Evolutionary conservation across 1,284 basidiomycete species (phyloP).

Genomic region (Ustilago bromivora): DNA sequence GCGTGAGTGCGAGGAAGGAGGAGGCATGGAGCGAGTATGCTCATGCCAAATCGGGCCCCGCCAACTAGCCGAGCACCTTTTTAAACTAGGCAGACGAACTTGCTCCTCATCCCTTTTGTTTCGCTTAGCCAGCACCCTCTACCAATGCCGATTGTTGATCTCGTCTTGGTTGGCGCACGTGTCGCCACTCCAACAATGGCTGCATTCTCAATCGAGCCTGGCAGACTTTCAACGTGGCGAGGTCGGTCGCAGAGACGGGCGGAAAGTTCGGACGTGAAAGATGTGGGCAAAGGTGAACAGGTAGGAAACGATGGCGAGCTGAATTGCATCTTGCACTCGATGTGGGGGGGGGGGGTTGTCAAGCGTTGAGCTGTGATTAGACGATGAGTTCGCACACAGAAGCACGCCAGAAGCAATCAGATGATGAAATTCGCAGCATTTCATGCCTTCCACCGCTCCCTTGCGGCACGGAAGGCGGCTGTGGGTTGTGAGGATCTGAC

Average conservation of each 20-base stretch:
- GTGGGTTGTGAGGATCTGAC: not conserved
- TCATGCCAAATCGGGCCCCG: not conserved
- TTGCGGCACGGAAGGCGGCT: not conserved
- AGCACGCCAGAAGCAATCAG: slow-evolving; percentile 37
- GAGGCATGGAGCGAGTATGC: not conserved
- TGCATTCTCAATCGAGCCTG: not conserved
- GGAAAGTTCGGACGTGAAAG: not conserved
- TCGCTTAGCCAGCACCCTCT: not conserved
- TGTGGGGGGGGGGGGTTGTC: slow-evolving; percentile 23
- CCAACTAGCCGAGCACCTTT: not conserved
- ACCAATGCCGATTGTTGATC: not conserved
- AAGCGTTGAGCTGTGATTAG: slow-evolving; percentile 20
- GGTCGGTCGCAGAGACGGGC: no score
- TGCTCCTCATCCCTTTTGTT: not conserved
- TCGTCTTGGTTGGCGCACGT: no score
- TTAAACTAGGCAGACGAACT: slow-evolving; percentile 1
- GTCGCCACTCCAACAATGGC: not conserved
- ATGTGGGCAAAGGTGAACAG: not conserved
- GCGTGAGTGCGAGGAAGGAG: not conserved
- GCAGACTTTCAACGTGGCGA: no score
- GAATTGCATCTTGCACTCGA: not conserved
- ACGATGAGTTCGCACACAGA: not conserved
- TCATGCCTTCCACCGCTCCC: not conserved
- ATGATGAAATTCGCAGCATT: slow-evolving; percentile 33
- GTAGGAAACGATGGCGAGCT: slow-evolving; percentile 7